Evolutionary conservation across 2,329 filamentous ascomycete genomes (phyloP), one percentile per base, ranked within the genome.

Genomic region (Magnaporthiopsis rhizophila): DNA sequence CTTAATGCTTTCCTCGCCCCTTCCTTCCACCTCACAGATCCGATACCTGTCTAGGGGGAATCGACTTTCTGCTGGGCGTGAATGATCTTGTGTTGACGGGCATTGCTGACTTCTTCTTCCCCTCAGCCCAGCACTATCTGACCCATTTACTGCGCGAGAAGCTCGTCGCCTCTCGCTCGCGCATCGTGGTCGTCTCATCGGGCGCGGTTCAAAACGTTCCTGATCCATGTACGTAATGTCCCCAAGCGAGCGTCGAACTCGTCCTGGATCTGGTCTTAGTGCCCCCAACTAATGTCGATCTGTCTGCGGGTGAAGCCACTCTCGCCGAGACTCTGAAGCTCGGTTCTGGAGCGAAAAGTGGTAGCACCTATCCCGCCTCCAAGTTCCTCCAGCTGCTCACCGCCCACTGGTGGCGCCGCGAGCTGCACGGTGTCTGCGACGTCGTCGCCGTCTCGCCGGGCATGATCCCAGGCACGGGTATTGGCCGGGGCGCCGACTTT

Each of bases 321-420:
- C 68, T 74, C 1, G 70, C 73, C 24, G 61, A 67, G 9, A 68
- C 30, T 11, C 28, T 63, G 18, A 75, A 75, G 28, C 76, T 74
- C 1, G 73, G 71, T 1, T 77, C 80, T 0, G 78, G 76, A 3
- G 70, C 71, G 0, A 68, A 71, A 0, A 67, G 61, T 0, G 58
- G 60, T 2, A 66, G 61, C 0, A 71, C 78, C 11, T 85, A 85
- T 66, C 28, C 67, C 11, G 72, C 76, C 57, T 78, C 77, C 66
- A 85, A 85, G 67, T 84, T 85, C 65, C 73, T 77, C 0, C 80
- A 81, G 66, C 75, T 84, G 0, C 77, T 84, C 0, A 75, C 75
- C 8, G 80, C 82, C 1, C 81, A 84, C 61, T 85, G 81, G 81
- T 85, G 82, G 83, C 80, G 81, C 2, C 81, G 82, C 3, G 74